Conservation (phyloP, 1,284 basidiomycete genomes). For the Leccinum angustisporum region DNA sequence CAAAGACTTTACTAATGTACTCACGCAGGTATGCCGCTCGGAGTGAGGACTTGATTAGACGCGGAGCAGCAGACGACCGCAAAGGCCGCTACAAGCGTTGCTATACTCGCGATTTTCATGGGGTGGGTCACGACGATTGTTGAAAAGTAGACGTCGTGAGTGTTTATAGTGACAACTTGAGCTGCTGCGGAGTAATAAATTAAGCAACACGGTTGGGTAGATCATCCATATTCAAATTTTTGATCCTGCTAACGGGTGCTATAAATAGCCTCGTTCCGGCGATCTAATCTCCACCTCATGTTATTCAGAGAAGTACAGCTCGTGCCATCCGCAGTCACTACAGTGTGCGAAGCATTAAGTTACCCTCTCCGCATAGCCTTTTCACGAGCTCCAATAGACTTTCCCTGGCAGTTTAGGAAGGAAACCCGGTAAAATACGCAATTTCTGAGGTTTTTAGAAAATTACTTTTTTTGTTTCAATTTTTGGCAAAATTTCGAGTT, state of each 20-base stretch:
- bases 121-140: neutral
- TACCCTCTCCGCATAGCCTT: too few species aligned
- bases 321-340: neutral
- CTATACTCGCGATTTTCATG: slow-evolving; percentile 13
- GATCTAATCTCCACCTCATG: neutral
- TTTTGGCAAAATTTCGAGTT: too few species aligned
- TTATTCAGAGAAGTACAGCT: neutral
- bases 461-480: too few species aligned
- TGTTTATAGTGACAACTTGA: neutral
- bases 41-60: slow-evolving; percentile 1
- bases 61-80: slow-evolving; percentile 11
- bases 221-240: neutral
- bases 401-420: too few species aligned
- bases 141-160: neutral
- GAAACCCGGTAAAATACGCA: too few species aligned
- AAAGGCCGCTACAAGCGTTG: slow-evolving; percentile 8
- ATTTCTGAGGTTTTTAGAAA: too few species aligned
- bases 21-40: slow-evolving; percentile 26
- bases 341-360: too few species aligned
- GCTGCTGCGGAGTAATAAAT: slow-evolving; percentile 12
- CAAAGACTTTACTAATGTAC: neutral
- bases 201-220: slow-evolving; percentile 4
- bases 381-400: too few species aligned
- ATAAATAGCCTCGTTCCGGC: neutral
- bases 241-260: neutral